Evolutionary conservation across 2,329 filamentous ascomycete species (phyloP).

Genomic region (Botrytis cinerea): DNA sequence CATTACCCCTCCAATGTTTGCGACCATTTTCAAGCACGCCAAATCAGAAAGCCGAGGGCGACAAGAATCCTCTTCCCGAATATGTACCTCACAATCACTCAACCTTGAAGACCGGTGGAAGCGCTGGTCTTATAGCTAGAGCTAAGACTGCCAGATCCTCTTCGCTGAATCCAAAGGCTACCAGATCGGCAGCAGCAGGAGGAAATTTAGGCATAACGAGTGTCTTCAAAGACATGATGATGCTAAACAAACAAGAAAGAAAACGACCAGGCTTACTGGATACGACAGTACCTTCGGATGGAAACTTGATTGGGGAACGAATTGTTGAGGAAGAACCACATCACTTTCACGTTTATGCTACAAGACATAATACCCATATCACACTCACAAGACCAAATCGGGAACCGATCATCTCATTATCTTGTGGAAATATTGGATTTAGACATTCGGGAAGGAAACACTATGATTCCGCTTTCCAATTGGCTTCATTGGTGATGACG

Average conservation of each 20-base stretch:
- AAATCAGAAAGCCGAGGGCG: conserved; percentile 32
- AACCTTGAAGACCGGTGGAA: background rate
- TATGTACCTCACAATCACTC: background rate
- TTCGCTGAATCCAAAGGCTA: conserved; percentile 21
- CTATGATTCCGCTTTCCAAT: conserved; percentile 91
- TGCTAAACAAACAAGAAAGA: background rate
- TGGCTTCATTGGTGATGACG: conserved; percentile 80
- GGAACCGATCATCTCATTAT: conserved; percentile 76
- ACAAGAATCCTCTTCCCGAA: conserved; percentile 18
- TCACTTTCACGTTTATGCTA: conserved; percentile 82
- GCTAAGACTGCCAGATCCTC: background rate
- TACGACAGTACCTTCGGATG: conserved; percentile 9
- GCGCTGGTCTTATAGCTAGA: background rate
- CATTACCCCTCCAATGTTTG: conserved; percentile 30
- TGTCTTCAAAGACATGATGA: conserved; percentile 10
- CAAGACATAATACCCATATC: conserved; percentile 94
- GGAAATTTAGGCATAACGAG: background rate
- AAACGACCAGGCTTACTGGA: background rate
- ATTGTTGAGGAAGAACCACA: conserved; percentile 61
- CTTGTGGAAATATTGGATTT: conserved; percentile 89
- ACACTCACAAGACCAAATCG: conserved; percentile 83
- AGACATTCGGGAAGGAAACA: conserved; percentile 74
- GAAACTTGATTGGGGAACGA: conserved; percentile 33
- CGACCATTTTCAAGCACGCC: conserved; percentile 43
- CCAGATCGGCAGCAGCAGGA: conserved; percentile 1